These are phyloP conservation scores for Alloteropsis semialata DNA, from an alignment of 176 grass and related monocot species.

Conservation along the genomic window DNA sequence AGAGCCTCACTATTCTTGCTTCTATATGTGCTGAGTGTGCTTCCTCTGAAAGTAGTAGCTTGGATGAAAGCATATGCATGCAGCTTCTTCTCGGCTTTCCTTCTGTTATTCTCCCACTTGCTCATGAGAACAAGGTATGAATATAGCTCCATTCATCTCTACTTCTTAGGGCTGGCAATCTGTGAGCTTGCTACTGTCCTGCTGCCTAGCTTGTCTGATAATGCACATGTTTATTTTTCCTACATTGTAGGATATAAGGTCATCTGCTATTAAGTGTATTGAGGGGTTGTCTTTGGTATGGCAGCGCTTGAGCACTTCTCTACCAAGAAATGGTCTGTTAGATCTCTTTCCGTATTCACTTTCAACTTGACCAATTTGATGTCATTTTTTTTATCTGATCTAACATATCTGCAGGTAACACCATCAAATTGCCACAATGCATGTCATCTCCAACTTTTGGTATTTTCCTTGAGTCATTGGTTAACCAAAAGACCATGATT, in stretches of 20 bases:
- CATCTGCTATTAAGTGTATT: constrained; percentile 65
- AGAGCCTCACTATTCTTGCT: constrained; percentile 58
- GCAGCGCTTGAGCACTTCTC: constrained; percentile 47
- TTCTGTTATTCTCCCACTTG: constrained; percentile 75
- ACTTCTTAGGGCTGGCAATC: constrained; percentile 13
- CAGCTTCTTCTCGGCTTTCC: constrained; percentile 73
- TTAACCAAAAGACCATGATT: constrained; percentile 78
- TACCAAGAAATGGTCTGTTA: constrained; percentile 65
- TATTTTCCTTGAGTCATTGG: constrained; percentile 64
- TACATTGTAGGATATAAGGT: constrained; percentile 70
- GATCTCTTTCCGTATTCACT: constrained; percentile 22
- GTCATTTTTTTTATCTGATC: constrained; percentile 18
- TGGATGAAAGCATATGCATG: constrained; percentile 62
- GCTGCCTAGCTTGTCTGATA: background rate
- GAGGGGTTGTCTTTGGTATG: constrained; percentile 68
- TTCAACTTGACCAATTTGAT: constrained; percentile 8
- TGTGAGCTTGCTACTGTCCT: constrained; percentile 7
- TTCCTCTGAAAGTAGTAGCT: constrained; percentile 63
- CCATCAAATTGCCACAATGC: constrained; percentile 44
- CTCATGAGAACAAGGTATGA: constrained; percentile 70
- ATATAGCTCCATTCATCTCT: background rate
- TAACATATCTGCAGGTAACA: constrained; percentile 56
- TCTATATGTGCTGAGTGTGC: constrained; percentile 54
- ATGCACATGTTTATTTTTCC: constrained; percentile 15
- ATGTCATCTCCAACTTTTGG: constrained; percentile 65